Percentiles rank a stretch among this genome's conserved stretches.
These are phyloP conservation scores for Haplosporangium sp. DNA, from an alignment of 371 early-diverging fungal species.

Conservation along the genomic window DNA sequence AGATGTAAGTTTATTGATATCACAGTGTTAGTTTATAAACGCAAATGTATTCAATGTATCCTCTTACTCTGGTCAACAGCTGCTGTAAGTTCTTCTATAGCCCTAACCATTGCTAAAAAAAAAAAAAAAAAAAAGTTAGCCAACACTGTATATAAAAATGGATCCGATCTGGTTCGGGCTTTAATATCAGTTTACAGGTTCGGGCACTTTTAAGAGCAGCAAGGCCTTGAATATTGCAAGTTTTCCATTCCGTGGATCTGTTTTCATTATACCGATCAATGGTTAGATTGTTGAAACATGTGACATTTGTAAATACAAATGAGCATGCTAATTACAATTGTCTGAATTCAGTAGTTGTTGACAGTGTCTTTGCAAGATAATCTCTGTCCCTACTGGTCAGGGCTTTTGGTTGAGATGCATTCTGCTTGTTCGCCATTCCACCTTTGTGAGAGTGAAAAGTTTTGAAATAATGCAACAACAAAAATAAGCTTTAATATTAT, in stretches of 20 bases:
- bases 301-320: background rate
- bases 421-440: background rate
- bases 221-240: constrained; percentile 14
- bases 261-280: background rate
- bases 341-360: constrained; percentile 37
- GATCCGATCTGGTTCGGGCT: too few relatives aligned
- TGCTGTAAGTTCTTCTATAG: constrained; percentile 22
- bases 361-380: constrained; percentile 27
- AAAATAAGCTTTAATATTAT: background rate
- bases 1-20: too few relatives aligned
- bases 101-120: constrained; percentile 2
- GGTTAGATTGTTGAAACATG: background rate
- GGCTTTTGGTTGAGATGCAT: constrained; percentile 6
- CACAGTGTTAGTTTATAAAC: too few relatives aligned
- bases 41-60: background rate
- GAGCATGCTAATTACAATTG: constrained; percentile 30
- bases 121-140: background rate
- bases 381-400: constrained; percentile 44
- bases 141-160: background rate
- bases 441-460: background rate
- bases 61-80: constrained; percentile 35
- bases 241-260: constrained; percentile 47
- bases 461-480: background rate
- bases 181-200: constrained; percentile 18
- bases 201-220: constrained; percentile 43